Evolutionary conservation across 2,329 filamentous ascomycete genomes (phyloP).

Genomic region (Aspergillus spinulosporus): DNA sequence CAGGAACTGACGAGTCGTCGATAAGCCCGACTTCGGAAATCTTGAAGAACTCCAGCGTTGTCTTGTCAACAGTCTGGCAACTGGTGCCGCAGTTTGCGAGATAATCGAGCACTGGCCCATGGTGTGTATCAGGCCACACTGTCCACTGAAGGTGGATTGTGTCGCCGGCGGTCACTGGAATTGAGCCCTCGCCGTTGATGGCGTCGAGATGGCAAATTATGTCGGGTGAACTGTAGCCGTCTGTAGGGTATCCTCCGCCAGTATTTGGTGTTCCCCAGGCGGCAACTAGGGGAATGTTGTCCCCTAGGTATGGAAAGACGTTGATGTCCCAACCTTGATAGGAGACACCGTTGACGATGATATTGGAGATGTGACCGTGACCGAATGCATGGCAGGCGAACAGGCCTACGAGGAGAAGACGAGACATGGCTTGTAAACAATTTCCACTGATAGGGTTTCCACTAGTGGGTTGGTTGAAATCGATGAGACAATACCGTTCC

Average conservation of each 20-base stretch:
- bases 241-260: slow-evolving; percentile 52
- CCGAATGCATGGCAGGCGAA: slow-evolving; percentile 2
- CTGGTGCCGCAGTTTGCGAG: slow-evolving; percentile 58
- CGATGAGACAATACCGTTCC: background rate
- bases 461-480: background rate
- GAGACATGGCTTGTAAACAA: slow-evolving; percentile 5
- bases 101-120: slow-evolving; percentile 63
- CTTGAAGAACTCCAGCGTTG: slow-evolving; percentile 60
- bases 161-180: slow-evolving; percentile 59
- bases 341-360: slow-evolving; percentile 24
- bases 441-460: background rate
- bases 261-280: slow-evolving; percentile 56
- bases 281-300: slow-evolving; percentile 41
- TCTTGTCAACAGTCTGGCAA: slow-evolving; percentile 54
- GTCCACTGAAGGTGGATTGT: slow-evolving; percentile 61
- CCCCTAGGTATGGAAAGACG: slow-evolving; percentile 31
- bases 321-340: slow-evolving; percentile 31
- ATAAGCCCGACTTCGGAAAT: slow-evolving; percentile 57
- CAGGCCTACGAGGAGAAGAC: slow-evolving; percentile 2
- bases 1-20: slow-evolving; percentile 41
- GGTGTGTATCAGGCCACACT: slow-evolving; percentile 63
- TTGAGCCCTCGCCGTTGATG: slow-evolving; percentile 51
- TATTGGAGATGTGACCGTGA: slow-evolving; percentile 22
- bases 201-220: slow-evolving; percentile 62
- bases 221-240: slow-evolving; percentile 45